Base-by-base conservation (phyloP, 192 early-diverging fungal genomes). In the Coemansia pectinata region DNA sequence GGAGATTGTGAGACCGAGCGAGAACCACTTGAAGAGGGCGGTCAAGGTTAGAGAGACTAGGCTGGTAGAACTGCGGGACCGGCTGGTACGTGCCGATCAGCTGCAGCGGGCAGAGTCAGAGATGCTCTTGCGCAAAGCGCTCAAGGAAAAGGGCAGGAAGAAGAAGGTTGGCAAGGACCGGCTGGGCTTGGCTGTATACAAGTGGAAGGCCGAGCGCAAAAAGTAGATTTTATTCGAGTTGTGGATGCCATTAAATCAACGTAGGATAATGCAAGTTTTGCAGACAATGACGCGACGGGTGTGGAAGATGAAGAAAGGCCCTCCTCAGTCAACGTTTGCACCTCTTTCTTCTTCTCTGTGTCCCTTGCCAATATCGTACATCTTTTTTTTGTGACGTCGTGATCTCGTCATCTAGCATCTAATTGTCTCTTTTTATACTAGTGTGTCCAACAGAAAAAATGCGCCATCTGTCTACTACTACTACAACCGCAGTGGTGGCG, bases 161-260 rank as follows among this genome's bases (percentile, higher is more conserved):
- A 87, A 82, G 72, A 94, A 94, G 84, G 85, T 95, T 36, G 97
- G 95, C 58, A 86, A 73, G 17, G 95, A 98, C 72, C 79, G 74
- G 61, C 71, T 89, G 67, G 97, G 97, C 0, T 74, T 97, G 23
- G 77, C 92, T 12, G 82, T 94, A 39, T 97, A 96, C 86, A 98
- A 97, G 81, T 99, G 96, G 96, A 91, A 89, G 67, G 86, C 90
- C 3, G 91, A 91, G 57, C 85, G 96, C 59, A 95, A 95, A 76
- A 93, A 90, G 75, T 96, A 92, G 67, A 52, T 23, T 31, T 38
- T 61, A 33, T n/a, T n/a, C 25, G n/a, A 34, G 5, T 5, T 7
- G 14, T 11, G 14, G 10, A 59, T 34, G 52, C 64, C 47, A 42
- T 44, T 38, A 45, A 62, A 62, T 39, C 47, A 21, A 8, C 19